Base-by-base conservation (phyloP, 2,329 filamentous ascomycete species). In the Lachnellula arida region DNA sequence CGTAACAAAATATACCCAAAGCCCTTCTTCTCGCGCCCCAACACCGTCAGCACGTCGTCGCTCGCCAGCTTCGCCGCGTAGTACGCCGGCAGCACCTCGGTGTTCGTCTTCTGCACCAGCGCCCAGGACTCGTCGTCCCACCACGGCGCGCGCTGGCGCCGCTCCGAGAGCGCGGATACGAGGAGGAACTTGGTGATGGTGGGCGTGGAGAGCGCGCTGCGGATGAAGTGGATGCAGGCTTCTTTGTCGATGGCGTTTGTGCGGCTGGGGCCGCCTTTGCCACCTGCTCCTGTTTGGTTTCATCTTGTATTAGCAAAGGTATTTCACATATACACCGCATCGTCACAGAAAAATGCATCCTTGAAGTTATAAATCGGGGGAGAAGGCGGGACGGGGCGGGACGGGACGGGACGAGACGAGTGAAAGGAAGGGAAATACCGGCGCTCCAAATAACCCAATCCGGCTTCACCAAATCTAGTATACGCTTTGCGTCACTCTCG, bases 391-490 rank as follows among this genome's bases (percentile, higher is more conserved):
- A n/a, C n/a, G n/a, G n/a, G n/a, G n/a, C n/a, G n/a, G n/a, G n/a
- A n/a, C n/a, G n/a, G n/a, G n/a, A n/a, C n/a, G n/a, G n/a, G n/a
- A n/a, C n/a, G n/a, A n/a, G n/a, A n/a, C n/a, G n/a, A n/a, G n/a
- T n/a, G n/a, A n/a, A n/a, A n/a, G n/a, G n/a, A n/a, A n/a, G n/a
- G n/a, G n/a, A n/a, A n/a, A n/a, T n/a, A n/a, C 85, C 86, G 17
- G 86, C 86, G 61, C 79, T 82, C 82, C 83, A 89, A 59, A 88
- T 79, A 32, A 89, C 77, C 69, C 84, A 88, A 68, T 89, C 84
- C 2, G 81, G 75, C 68, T 80, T 78, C 19, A 84, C 80, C 63
- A 78, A 74, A 60, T 81, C 76, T 40, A 93, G 4, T 5, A 57
- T 43, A 40, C 73, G 74, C 62, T 80, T 75, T 0, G 88, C 88